These are phyloP conservation scores for Irpex rosettiformis DNA, from an alignment of 1,284 basidiomycete species.

Conservation along the genomic window DNA sequence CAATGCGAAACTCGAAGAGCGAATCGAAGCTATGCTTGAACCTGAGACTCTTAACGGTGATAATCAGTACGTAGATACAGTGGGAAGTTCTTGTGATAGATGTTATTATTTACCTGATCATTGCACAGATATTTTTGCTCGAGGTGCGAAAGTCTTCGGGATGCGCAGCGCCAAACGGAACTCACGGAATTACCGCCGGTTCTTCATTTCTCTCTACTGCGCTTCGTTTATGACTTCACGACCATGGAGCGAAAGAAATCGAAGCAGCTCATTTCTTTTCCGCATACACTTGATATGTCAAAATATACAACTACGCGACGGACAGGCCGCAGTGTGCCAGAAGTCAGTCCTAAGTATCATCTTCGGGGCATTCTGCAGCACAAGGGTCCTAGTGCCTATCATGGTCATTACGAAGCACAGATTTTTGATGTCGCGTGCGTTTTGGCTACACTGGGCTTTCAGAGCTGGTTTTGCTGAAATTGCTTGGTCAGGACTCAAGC, in stretches of 20 bases:
- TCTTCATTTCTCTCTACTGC: slow-evolving; percentile 84
- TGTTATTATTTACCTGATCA: too few relatives aligned
- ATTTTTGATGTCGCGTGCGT: slow-evolving; percentile 75
- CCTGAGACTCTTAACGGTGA: slow-evolving; percentile 75
- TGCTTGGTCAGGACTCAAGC: slow-evolving; percentile 46
- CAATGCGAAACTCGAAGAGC: slow-evolving; percentile 68
- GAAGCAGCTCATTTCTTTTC: slow-evolving; percentile 75
- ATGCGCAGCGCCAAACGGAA: slow-evolving; percentile 74
- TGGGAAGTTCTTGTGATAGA: too few relatives aligned
- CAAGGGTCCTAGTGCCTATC: slow-evolving; percentile 83
- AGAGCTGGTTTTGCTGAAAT: background rate
- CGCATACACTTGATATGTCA: slow-evolving; percentile 70
- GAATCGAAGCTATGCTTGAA: slow-evolving; percentile 57
- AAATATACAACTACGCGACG: slow-evolving; percentile 43
- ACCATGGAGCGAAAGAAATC: slow-evolving; percentile 81
- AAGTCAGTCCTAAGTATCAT: slow-evolving; percentile 55
- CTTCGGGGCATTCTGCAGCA: slow-evolving; percentile 82
- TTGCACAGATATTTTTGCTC: slow-evolving; percentile 71
- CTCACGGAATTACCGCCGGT: slow-evolving; percentile 74
- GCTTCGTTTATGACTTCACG: slow-evolving; percentile 83
- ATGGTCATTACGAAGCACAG: slow-evolving; percentile 91
- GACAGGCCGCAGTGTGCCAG: slow-evolving; percentile 16
- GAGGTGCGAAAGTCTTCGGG: slow-evolving; percentile 62
- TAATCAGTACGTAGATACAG: slow-evolving; percentile 63
- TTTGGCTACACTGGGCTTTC: background rate